Percentiles rank a stretch among this genome's conserved stretches.
Evolutionary conservation across 225 moss, liverwort and hornwort genomes (phyloP).

Genomic region (Neckera pumila): DNA sequence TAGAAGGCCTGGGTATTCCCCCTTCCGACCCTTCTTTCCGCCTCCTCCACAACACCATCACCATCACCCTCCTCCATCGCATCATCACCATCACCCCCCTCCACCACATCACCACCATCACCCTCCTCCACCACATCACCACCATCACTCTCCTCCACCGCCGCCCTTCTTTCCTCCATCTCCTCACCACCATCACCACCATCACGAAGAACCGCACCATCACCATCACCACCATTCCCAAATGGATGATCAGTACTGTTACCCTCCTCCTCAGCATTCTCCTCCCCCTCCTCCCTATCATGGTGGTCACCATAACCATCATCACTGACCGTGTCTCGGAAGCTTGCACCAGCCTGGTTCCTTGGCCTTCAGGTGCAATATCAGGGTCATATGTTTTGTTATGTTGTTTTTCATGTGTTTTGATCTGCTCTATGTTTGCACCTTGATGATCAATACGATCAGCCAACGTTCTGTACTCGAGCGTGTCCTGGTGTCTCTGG

Average conservation of each 20-base stretch:
- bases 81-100: constrained; percentile 7
- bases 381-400: not conserved
- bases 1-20: constrained; percentile 6
- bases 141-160: constrained; percentile 1
- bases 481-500: not conserved
- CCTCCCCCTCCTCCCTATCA: constrained; percentile 22
- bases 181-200: too few species aligned
- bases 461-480: not conserved
- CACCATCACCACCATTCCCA: not conserved
- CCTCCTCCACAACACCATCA: constrained; percentile 6
- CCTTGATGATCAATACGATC: not conserved
- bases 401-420: not conserved
- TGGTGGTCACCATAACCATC: constrained; percentile 25
- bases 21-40: constrained; percentile 17
- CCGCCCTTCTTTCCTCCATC: not conserved
- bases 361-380: not conserved
- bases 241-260: not conserved
- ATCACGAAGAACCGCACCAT: not conserved
- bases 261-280: constrained; percentile 11
- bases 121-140: too few species aligned
- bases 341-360: not conserved
- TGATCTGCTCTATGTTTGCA: not conserved
- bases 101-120: constrained; percentile 16
- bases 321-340: not conserved
- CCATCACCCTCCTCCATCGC: not conserved